phyloP scores from a whole-genome alignment of 108 stramenopile genomes.

The Skeletonema costatum region DNA sequence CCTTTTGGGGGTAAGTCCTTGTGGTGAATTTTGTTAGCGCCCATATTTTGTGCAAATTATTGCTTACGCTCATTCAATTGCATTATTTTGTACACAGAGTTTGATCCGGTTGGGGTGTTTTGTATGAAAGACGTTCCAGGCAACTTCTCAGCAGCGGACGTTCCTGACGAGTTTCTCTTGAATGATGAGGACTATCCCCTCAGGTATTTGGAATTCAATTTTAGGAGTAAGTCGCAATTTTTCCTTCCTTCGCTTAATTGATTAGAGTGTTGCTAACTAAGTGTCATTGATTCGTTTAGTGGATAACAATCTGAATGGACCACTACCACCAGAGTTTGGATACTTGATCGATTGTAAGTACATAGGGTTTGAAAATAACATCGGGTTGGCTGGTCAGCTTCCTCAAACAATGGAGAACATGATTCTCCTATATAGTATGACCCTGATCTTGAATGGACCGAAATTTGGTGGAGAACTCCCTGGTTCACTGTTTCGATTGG shows the following conservation, averaged over 20 bases:
- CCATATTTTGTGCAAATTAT: too few species aligned
- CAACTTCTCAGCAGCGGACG: too few species aligned
- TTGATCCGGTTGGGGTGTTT: conserved; percentile 1
- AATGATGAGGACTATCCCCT: background rate
- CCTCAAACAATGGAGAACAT: background rate
- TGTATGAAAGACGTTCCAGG: background rate
- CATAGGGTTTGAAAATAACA: background rate
- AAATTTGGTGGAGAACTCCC: background rate
- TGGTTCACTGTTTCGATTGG: background rate
- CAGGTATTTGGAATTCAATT: background rate
- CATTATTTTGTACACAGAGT: background rate
- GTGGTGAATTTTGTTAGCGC: background rate
- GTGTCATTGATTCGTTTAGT: background rate
- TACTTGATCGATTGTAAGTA: background rate
- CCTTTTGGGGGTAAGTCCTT: conserved; percentile 1
- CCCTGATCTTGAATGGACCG: background rate
- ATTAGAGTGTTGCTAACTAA: too few species aligned
- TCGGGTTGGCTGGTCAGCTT: background rate
- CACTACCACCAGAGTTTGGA: conserved; percentile 42
- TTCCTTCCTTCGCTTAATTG: too few species aligned
- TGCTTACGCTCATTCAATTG: too few species aligned
- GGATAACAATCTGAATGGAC: conserved; percentile 40
- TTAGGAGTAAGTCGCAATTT: background rate
- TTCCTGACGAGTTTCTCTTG: background rate
- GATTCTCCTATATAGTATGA: background rate